Conservation (phyloP, 208 protist genomes). For the Phytomonas sp. region DNA sequence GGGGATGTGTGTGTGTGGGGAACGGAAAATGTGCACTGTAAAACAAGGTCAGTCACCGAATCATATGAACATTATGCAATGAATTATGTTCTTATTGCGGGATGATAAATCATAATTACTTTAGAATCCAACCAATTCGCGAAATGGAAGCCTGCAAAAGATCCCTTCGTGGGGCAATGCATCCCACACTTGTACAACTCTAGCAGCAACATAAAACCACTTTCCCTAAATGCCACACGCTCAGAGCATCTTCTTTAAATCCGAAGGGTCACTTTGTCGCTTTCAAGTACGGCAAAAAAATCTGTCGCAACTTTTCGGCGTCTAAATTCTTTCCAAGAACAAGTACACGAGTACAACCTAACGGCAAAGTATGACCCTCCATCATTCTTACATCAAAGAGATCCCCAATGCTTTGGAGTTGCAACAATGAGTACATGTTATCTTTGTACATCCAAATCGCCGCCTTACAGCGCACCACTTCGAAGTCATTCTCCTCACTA, state of each 20-base stretch:
- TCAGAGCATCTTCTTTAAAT: background rate
- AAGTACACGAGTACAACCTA: conserved; percentile 58
- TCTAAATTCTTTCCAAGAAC: conserved; percentile 66
- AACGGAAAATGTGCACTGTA: background rate
- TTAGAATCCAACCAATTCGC: background rate
- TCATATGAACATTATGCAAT: background rate
- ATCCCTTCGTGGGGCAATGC: background rate
- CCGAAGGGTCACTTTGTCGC: conserved; percentile 19
- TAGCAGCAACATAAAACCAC: background rate
- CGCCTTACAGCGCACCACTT: conserved; percentile 85
- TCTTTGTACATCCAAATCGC: conserved; percentile 65
- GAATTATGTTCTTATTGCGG: background rate
- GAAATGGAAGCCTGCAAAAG: background rate
- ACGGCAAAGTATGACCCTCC: conserved; percentile 60
- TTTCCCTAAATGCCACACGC: background rate
- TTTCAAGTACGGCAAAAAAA: conserved; percentile 62
- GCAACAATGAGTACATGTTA: conserved; percentile 43
- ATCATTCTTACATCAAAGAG: conserved; percentile 77
- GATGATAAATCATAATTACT: background rate
- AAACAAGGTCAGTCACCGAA: background rate
- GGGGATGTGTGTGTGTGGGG: background rate
- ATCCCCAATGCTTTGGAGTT: conserved; percentile 81
- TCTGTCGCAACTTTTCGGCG: conserved; percentile 37
- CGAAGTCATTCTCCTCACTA: conserved; percentile 50
- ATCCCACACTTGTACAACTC: background rate